Conservation (phyloP, 2,329 filamentous ascomycete species). For the Gnomoniopsis sp. region DNA sequence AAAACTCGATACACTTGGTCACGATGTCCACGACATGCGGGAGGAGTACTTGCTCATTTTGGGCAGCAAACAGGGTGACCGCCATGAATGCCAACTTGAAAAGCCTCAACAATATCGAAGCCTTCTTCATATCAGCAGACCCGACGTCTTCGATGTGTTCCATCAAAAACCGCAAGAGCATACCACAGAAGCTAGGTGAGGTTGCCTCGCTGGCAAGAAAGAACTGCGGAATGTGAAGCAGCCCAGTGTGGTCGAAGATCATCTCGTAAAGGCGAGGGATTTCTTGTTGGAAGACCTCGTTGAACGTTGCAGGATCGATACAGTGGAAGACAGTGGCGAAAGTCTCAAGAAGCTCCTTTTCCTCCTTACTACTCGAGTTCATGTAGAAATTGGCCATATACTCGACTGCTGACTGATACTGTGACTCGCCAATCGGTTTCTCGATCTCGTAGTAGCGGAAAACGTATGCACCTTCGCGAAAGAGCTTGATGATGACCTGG, state of each 20-base stretch:
- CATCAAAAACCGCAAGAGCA: slow-evolving; percentile 98
- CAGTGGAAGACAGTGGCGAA: slow-evolving; percentile 99
- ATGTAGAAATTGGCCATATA: slow-evolving; percentile 95
- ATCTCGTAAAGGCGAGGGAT: slow-evolving; percentile 96
- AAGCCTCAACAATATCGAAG: slow-evolving; percentile 84
- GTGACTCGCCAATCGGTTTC: slow-evolving; percentile 67
- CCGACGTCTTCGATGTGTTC: slow-evolving; percentile 93
- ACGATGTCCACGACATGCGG: slow-evolving; percentile 97
- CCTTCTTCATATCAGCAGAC: slow-evolving; percentile 85
- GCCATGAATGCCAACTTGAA: slow-evolving; percentile 99
- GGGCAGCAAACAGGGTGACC: slow-evolving; percentile 87
- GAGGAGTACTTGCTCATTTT: slow-evolving; percentile 93
- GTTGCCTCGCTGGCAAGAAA: slow-evolving; percentile 98
- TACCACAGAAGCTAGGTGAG: slow-evolving; percentile 94
- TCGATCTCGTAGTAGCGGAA: slow-evolving; percentile 97
- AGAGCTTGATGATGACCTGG: slow-evolving; percentile 91
- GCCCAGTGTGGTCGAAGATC: slow-evolving; percentile 92
- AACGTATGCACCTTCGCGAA: slow-evolving; percentile 92
- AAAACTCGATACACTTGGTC: slow-evolving; percentile 93
- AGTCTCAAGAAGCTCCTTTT: slow-evolving; percentile 94
- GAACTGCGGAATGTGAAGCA: slow-evolving; percentile 95
- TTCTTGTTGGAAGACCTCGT: slow-evolving; percentile 96
- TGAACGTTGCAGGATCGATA: slow-evolving; percentile 96
- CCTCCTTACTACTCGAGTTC: slow-evolving; percentile 89
- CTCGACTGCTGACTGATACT: slow-evolving; percentile 79